These are phyloP conservation scores for Microcos paniculata DNA, from an alignment of 345 rosid genomes.

Conservation along the genomic window DNA sequence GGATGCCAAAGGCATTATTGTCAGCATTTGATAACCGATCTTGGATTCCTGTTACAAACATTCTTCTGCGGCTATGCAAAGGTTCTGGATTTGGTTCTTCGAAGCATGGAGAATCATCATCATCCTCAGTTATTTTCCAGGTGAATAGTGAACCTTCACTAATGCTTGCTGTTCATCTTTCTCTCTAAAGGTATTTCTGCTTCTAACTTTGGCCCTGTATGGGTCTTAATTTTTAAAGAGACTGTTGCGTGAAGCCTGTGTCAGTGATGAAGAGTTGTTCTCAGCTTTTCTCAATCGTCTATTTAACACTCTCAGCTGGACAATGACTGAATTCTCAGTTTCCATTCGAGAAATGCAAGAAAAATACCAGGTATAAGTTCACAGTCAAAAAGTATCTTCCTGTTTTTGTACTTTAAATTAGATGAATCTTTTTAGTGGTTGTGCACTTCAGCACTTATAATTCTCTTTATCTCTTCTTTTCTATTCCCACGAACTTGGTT, in stretches of 20 bases:
- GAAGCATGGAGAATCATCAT: conserved; percentile 81
- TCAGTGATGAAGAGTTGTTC: conserved; percentile 61
- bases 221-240: conserved; percentile 39
- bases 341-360: conserved; percentile 96
- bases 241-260: conserved; percentile 79
- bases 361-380: conserved; percentile 61
- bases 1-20: conserved; percentile 72
- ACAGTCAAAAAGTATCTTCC: neutral
- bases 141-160: conserved; percentile 34
- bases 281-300: conserved; percentile 89
- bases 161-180: neutral
- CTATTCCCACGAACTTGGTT: neutral
- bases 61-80: conserved; percentile 84
- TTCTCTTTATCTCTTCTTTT: neutral
- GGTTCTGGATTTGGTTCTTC: conserved; percentile 79
- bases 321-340: conserved; percentile 95
- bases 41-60: conserved; percentile 93
- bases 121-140: conserved; percentile 81
- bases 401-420: neutral
- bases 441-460: neutral
- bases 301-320: conserved; percentile 97
- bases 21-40: conserved; percentile 94
- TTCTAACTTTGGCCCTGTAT: conserved; percentile 14
- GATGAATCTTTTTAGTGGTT: neutral
- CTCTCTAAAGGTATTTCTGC: conserved; percentile 6